phyloP scores from a whole-genome alignment of 495 filamentous ascomycete genomes.

The Acidomyces sp. region DNA sequence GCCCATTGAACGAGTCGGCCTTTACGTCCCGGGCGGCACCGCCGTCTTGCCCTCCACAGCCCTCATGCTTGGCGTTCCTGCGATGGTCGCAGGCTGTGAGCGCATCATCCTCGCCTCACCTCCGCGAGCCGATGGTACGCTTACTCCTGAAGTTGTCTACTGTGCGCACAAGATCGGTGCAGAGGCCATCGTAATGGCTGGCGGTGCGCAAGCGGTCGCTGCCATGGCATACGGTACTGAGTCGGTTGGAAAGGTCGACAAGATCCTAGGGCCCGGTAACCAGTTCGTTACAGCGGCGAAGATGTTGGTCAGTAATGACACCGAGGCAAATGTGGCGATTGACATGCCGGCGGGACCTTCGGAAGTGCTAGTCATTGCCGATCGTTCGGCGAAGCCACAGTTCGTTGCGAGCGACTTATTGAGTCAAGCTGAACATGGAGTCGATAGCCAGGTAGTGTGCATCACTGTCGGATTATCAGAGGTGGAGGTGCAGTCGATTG shows the following conservation, averaged over 20 bases:
- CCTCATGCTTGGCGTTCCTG: constrained; percentile 94
- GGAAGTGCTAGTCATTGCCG: constrained; percentile 92
- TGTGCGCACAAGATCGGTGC: constrained; percentile 95
- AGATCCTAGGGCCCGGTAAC: constrained; percentile 95
- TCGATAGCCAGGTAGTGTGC: constrained; percentile 87
- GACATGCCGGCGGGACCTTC: constrained; percentile 98
- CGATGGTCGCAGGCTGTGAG: constrained; percentile 94
- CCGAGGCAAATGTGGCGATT: constrained; percentile 83
- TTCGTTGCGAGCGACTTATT: constrained; percentile 93
- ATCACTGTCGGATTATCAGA: constrained; percentile 74
- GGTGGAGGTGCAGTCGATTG: constrained; percentile 59
- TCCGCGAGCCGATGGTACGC: constrained; percentile 72
- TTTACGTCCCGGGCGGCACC: constrained; percentile 91
- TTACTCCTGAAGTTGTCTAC: constrained; percentile 95
- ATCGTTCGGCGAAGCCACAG: constrained; percentile 74
- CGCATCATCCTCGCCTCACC: constrained; percentile 89
- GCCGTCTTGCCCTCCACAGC: constrained; percentile 92
- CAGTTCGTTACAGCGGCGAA: constrained; percentile 98
- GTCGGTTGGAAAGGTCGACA: constrained; percentile 86
- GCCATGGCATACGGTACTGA: constrained; percentile 78
- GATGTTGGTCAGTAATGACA: constrained; percentile 95
- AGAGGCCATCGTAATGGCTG: constrained; percentile 85
- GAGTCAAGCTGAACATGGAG: constrained; percentile 91
- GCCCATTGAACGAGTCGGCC: constrained; percentile 83
- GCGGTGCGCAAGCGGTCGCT: constrained; percentile 90